These are phyloP conservation scores for Pneumocystis oryctolagi DNA, from an alignment of 1,139 yeast genomes.

Conservation along the genomic window DNA sequence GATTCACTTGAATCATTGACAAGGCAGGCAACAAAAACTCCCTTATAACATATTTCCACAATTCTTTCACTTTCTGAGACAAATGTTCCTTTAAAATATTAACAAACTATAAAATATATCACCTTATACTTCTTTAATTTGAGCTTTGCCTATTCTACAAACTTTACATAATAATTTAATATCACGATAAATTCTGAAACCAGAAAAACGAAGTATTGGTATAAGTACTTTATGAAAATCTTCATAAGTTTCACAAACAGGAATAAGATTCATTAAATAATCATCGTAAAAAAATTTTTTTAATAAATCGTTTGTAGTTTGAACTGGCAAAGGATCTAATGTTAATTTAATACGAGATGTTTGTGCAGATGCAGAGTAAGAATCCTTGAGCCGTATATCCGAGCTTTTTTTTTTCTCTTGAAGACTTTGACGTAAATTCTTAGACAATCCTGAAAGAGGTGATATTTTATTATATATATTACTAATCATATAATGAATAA, in stretches of 20 bases:
- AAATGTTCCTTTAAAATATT: neutral
- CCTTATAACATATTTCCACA: constrained; percentile 53
- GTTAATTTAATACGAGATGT: neutral
- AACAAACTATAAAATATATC: neutral
- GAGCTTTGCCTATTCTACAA: constrained; percentile 41
- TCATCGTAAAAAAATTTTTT: constrained; percentile 36
- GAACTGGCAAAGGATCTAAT: neutral
- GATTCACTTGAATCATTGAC: constrained; percentile 44
- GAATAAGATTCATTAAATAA: constrained; percentile 36
- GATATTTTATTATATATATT: constrained; percentile 32
- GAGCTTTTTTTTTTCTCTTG: neutral
- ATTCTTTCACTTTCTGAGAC: constrained; percentile 17
- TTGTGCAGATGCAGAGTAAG: neutral
- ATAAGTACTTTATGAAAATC: constrained; percentile 36
- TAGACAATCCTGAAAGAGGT: constrained; percentile 6
- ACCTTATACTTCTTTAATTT: constrained; percentile 17
- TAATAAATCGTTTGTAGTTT: neutral
- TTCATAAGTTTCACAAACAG: constrained; percentile 25
- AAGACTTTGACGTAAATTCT: constrained; percentile 1
- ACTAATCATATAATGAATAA: constrained; percentile 37
- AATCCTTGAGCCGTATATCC: neutral
- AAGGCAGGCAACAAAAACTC: constrained; percentile 55
- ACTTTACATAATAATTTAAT: constrained; percentile 41
- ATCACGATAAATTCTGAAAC: constrained; percentile 41
- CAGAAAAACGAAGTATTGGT: constrained; percentile 40